Base-by-base conservation (phyloP, 129 eudicot genomes). In the Flaveria brownii region DNA sequence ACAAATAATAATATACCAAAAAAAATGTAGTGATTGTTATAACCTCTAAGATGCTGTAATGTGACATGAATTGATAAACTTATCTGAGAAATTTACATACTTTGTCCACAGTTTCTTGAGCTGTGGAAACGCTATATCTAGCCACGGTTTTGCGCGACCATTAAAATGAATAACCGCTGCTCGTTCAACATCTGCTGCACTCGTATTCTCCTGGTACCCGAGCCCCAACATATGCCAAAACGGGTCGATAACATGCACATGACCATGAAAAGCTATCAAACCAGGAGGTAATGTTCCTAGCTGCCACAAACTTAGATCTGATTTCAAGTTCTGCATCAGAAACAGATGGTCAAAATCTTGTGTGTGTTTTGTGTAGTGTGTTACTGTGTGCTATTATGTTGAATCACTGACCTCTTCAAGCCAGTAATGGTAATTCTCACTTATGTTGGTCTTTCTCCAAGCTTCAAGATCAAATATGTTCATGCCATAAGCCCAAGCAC, bases 401-500 rank as follows among this genome's bases (percentile, higher is more conserved):
- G 6, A 28, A 4, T 41, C 51, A 51, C 65, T 81, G 72, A 88
- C 98, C 91, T 88, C 62, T 78, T 90, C 81, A 71, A 93, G 82
- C 98, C 98, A 93, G 82, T 88, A 72, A 78, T 90, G 88, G 82
- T 93, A 93, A 74, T 89, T 86, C 15, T 87, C 82, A 76, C 88
- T 93, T 77, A 93, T 88, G 78, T 88, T 87, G n/a, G 97, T 88
- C 61, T 74, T 90, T 73, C 97, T 88, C 98, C 97, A 93, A 43
- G 96, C 90, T 72, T 93, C 78, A 23, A 90, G 87, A 81, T 90
- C 97, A 56, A 90, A 90, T 33, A 90, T 73, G 86, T 93, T 93
- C 98, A 93, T 93, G 61, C 98, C 97, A 73, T 90, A 93, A 30
- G 98, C 98, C 98, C 98, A 90, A 56, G 96, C 97, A 84, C 97